A percentile compares a stretch with the other conserved stretches of the same genome.
Conservation (phyloP, 495 filamentous ascomycete species). For the Aspergillus indologenus region DNA sequence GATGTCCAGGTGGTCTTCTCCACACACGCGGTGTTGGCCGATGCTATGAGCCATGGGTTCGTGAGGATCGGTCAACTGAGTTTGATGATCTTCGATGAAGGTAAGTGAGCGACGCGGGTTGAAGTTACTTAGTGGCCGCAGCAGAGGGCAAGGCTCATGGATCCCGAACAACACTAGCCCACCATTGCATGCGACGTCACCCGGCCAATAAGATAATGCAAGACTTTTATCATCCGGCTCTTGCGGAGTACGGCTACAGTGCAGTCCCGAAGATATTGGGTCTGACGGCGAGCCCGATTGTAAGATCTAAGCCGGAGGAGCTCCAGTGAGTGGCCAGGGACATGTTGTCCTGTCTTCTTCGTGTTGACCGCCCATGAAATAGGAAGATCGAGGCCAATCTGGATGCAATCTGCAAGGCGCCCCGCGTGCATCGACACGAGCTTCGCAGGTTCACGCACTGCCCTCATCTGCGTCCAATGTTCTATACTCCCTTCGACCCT, state of each 20-base stretch:
- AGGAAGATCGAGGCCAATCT: slow-evolving; percentile 73
- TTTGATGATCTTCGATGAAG: slow-evolving; percentile 88
- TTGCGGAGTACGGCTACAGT: slow-evolving; percentile 27
- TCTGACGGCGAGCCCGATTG: slow-evolving; percentile 80
- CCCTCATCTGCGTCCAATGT: slow-evolving; percentile 56
- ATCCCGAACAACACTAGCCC: slow-evolving; percentile 22
- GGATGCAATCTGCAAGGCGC: slow-evolving; percentile 68
- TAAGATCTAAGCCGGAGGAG: slow-evolving; percentile 39
- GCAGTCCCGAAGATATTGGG: slow-evolving; percentile 72
- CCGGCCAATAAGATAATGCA: slow-evolving; percentile 77
- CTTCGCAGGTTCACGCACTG: slow-evolving; percentile 64
- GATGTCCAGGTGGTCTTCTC: slow-evolving; percentile 73
- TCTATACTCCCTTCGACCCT: slow-evolving; percentile 34
- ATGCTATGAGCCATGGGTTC: slow-evolving; percentile 80
- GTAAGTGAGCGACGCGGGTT: slow-evolving; percentile 45
- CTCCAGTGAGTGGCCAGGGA: slow-evolving; percentile 23
- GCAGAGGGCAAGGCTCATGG: not conserved
- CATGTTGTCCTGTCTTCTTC: not conserved
- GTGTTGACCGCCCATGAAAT: not conserved
- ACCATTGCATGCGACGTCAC: slow-evolving; percentile 44
- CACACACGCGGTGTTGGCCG: slow-evolving; percentile 71
- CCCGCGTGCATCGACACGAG: slow-evolving; percentile 67
- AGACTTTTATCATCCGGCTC: slow-evolving; percentile 62
- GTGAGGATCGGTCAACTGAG: slow-evolving; percentile 62
- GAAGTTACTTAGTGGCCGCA: not conserved